phyloP scores from a whole-genome alignment of 1,139 yeast genomes.

The Lodderomyces theae region DNA sequence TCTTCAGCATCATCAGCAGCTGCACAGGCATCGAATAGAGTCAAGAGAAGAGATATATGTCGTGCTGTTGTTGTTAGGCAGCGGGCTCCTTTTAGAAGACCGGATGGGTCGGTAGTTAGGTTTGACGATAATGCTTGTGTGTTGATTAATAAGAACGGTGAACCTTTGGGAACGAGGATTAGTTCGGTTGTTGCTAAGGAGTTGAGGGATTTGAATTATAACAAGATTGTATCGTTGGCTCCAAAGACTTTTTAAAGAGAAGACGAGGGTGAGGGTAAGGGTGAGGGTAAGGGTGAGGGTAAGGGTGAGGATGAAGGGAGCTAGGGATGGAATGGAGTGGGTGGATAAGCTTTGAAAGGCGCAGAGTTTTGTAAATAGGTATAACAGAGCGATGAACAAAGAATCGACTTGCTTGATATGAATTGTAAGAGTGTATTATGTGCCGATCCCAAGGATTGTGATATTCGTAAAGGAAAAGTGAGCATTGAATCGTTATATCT shows the following conservation, averaged over 20 bases:
- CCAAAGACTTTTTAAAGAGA: constrained; percentile 68
- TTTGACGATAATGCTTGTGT: constrained; percentile 99
- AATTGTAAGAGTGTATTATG: no score
- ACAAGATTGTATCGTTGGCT: constrained; percentile 87
- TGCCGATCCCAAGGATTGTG: no score
- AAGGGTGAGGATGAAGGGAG: no score
- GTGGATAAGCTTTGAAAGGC: background rate
- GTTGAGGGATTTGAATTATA: constrained; percentile 76
- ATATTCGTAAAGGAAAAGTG: no score
- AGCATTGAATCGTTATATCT: no score
- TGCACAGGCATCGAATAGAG: constrained; percentile 73
- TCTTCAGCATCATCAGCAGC: constrained; percentile 34
- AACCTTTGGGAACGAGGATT: constrained; percentile 94
- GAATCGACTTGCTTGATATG: no score
- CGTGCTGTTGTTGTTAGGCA: constrained; percentile 96
- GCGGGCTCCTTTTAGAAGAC: constrained; percentile 77
- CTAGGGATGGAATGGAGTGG: background rate
- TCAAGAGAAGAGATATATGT: constrained; percentile 91
- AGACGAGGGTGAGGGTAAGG: no score
- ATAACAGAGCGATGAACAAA: background rate
- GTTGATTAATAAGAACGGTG: constrained; percentile 84
- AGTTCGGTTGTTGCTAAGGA: constrained; percentile 91
- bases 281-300: no score
- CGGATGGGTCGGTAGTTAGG: constrained; percentile 82
- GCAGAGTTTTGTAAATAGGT: constrained; percentile 1